Percentiles rank a stretch among this genome's conserved stretches.
Evolutionary conservation across 768 basidiomycete genomes (phyloP).

Genomic region (Tephrocybe rancida): DNA sequence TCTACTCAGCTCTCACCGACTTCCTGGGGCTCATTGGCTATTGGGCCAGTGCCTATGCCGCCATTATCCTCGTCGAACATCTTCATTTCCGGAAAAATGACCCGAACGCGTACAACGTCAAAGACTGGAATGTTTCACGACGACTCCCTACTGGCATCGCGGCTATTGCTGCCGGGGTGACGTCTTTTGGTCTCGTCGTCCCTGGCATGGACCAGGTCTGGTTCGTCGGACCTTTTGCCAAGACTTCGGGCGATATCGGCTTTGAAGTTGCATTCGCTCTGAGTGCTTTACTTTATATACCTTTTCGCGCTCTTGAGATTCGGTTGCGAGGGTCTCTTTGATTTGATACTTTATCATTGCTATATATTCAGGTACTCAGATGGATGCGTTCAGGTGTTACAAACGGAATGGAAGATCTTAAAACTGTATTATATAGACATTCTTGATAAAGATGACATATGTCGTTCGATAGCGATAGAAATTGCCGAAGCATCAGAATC

Average conservation of each 20-base stretch:
- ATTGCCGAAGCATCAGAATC: constrained; percentile 1
- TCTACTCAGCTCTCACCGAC: constrained; percentile 70
- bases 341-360: neutral
- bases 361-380: neutral
- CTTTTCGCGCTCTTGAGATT: constrained; percentile 54
- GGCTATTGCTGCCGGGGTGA: constrained; percentile 54
- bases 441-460: too few relatives aligned
- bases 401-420: too few relatives aligned
- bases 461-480: neutral
- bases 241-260: constrained; percentile 75
- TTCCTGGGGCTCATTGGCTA: constrained; percentile 79
- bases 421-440: too few relatives aligned
- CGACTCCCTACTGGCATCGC: constrained; percentile 70
- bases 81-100: constrained; percentile 60
- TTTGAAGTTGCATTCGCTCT: constrained; percentile 71
- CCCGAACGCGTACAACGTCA: constrained; percentile 52
- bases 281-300: constrained; percentile 56
- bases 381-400: too few relatives aligned
- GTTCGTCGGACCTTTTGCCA: constrained; percentile 76
- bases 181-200: constrained; percentile 60
- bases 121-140: constrained; percentile 57
- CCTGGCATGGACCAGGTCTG: constrained; percentile 77
- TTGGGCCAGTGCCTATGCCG: constrained; percentile 63
- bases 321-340: constrained; percentile 23
- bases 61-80: constrained; percentile 71